A percentile compares a stretch with the other conserved stretches of the same genome.
These are phyloP conservation scores for Kwoniella botswanensis DNA, from an alignment of 768 basidiomycete species.

Conservation along the genomic window DNA sequence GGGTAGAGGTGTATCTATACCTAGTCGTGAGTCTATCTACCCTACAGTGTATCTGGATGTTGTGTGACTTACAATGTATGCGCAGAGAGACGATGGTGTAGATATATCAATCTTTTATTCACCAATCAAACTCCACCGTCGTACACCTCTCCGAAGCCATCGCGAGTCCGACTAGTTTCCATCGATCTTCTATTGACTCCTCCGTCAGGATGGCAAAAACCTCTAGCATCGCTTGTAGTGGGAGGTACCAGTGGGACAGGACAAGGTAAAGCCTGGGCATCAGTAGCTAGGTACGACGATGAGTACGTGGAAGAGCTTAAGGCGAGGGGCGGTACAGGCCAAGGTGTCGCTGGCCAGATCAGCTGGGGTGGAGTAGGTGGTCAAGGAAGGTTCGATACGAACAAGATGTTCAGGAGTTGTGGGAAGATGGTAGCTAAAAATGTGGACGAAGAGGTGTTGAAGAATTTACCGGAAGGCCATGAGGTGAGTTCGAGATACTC, in stretches of 20 bases:
- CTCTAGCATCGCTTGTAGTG: conserved; percentile 48
- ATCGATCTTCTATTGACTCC: conserved; percentile 47
- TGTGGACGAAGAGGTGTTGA: conserved; percentile 47
- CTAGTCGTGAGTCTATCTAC: conserved; percentile 39
- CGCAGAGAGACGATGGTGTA: conserved; percentile 49
- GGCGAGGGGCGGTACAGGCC: conserved; percentile 62
- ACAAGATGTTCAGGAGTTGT: conserved; percentile 80
- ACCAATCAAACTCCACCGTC: conserved; percentile 39
- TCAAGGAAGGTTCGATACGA: conserved; percentile 69
- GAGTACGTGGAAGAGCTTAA: conserved; percentile 67
- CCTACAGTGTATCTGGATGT: neutral
- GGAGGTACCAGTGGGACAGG: conserved; percentile 30
- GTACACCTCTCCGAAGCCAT: conserved; percentile 24
- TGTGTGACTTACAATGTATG: neutral
- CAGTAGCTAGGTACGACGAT: conserved; percentile 81
- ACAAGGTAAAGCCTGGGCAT: conserved; percentile 66
- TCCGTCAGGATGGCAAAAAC: conserved; percentile 46
- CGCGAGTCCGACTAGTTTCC: conserved; percentile 46
- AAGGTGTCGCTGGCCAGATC: conserved; percentile 33
- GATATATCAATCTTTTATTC: conserved; percentile 51
- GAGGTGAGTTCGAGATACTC: conserved; percentile 4
- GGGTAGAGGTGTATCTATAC: conserved; percentile 51
- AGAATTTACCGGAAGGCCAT: conserved; percentile 7
- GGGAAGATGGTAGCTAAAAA: conserved; percentile 65
- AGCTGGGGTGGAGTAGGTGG: conserved; percentile 61